Evolutionary conservation across 1,139 yeast species (phyloP).

Genomic region (Suhomyces terraborum): DNA sequence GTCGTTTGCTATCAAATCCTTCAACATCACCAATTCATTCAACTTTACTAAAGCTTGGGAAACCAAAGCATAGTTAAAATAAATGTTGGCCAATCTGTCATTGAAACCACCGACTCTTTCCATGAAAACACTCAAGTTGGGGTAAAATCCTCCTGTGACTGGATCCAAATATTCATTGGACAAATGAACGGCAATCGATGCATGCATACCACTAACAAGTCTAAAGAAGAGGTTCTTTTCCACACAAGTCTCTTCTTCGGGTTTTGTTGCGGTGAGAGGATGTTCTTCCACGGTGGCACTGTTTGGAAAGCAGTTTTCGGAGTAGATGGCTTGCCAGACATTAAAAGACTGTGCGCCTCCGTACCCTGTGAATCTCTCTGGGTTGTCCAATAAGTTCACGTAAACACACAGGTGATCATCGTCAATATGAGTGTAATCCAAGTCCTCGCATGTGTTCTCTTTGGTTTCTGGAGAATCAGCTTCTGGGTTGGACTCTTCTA

Average conservation of each 20-base stretch:
- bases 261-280: slow-evolving; percentile 38
- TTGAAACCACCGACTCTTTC: slow-evolving; percentile 86
- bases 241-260: slow-evolving; percentile 57
- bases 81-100: slow-evolving; percentile 85
- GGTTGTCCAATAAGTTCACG: slow-evolving; percentile 84
- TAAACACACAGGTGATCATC: slow-evolving; percentile 69
- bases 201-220: slow-evolving; percentile 90
- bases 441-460: slow-evolving; percentile 30
- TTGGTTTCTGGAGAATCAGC: slow-evolving; percentile 29
- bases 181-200: slow-evolving; percentile 91
- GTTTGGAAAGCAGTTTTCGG: slow-evolving; percentile 82
- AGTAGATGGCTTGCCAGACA: slow-evolving; percentile 91
- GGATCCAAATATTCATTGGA: slow-evolving; percentile 82
- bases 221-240: slow-evolving; percentile 90
- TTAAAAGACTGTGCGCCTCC: slow-evolving; percentile 89
- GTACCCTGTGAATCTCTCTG: slow-evolving; percentile 96
- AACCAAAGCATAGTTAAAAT: slow-evolving; percentile 88
- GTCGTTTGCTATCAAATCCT: slow-evolving; percentile 31
- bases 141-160: slow-evolving; percentile 77
- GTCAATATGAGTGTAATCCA: slow-evolving; percentile 64
- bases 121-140: slow-evolving; percentile 81
- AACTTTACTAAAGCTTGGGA: slow-evolving; percentile 77
- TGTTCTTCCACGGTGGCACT: slow-evolving; percentile 24
- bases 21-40: slow-evolving; percentile 33
- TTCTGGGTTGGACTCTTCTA: slow-evolving; percentile 7